Base-by-base conservation (phyloP, 192 early-diverging fungal genomes). In the Entophlyctis helioformis region DNA sequence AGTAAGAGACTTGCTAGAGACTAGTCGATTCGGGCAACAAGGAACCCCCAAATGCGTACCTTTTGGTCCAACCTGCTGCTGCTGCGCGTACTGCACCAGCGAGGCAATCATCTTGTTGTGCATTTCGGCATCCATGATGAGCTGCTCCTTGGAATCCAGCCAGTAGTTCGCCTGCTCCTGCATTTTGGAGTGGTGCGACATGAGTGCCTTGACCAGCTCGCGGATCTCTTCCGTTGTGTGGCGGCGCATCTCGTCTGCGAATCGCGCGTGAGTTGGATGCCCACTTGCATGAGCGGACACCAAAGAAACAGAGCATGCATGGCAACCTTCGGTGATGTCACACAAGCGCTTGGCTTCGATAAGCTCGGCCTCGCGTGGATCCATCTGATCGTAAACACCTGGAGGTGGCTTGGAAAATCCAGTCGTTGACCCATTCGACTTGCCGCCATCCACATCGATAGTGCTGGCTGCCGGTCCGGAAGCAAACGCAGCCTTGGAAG, bases 51-150 rank as follows among this genome's bases (percentile, higher is more conserved):
- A 26, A 24, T 13, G 2, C 42, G 20, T 49, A 51, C 60, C 60
- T 43, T 62, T 67, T 1, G 52, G 43, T 15, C 37, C 46, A 7
- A 48, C 43, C 39, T 70, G 64, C 34, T 56, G 57, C 48, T 74
- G 64, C 36, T 71, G 66, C 8, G 74, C 74, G 48, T 74, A 70
- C 48, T 68, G 62, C 36, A 77, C 74, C 31, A 77, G 46, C 27
- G 53, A 57, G 3, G 71, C 67, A 61, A 77, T 77, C 74, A 77
- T 77, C 52, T 77, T 77, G 60, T 77, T 68, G 48, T 77, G 69
- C 74, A 77, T 77, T 50, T 77, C 74, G 7, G 71, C 71, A 51
- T 77, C 74, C 68, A 77, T 70, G 6, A 70, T 48, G 36, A 77
- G 59, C 56, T 74, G 71, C 50, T 77, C 74, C 44, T 74, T 74